Evolutionary conservation across 768 basidiomycete species (phyloP), one percentile per base, ranked within the genome.

Genomic region (Daedalea quercina): DNA sequence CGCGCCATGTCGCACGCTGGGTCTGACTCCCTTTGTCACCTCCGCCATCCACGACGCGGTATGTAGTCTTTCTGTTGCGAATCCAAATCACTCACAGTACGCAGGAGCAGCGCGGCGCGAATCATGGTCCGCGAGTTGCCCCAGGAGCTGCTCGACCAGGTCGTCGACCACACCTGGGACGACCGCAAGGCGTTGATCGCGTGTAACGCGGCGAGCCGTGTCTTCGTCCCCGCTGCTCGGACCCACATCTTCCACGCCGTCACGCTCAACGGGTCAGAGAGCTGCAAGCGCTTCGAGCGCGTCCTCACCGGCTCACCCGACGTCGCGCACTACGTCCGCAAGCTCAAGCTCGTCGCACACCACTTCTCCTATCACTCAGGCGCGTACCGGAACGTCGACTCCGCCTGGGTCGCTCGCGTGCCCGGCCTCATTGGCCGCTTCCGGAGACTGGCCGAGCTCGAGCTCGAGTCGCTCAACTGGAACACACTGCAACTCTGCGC

Each of bases 81-180:
- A 6, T 40, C 7, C 13, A 6, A 15, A 35, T 17, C 17, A 9
- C 34, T 35, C 34, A 35, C 34, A 35, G 34, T 35, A 17, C 24
- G 20, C 24, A 46, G 44, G 22, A 24, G 12, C 28, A 11, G 28
- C 6, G 28, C 4, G 28, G 4, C 28, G 11, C 37, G 15, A 13
- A 28, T 24, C 34, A 55, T 57, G 56, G 19, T 31, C 11, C 44
- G 19, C 15, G 44, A 46, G n/a, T 51, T 64, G 25, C 65, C 65
- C 1, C 63, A 60, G 44, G 64, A 67, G 57, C 56, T 67, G 28
- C 48, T 59, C 26, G 65, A 67, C 56, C 53, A 62, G 56, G 51
- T 57, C 22, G 57, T 65, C 33, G 64, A 67, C 57, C 56, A 65
- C 44, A 59, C 64, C 23, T 61, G 63, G 62, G 56, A 64, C 53